phyloP scores from a whole-genome alignment of 2,329 filamentous ascomycete species.

The Trichoderma gracile region DNA sequence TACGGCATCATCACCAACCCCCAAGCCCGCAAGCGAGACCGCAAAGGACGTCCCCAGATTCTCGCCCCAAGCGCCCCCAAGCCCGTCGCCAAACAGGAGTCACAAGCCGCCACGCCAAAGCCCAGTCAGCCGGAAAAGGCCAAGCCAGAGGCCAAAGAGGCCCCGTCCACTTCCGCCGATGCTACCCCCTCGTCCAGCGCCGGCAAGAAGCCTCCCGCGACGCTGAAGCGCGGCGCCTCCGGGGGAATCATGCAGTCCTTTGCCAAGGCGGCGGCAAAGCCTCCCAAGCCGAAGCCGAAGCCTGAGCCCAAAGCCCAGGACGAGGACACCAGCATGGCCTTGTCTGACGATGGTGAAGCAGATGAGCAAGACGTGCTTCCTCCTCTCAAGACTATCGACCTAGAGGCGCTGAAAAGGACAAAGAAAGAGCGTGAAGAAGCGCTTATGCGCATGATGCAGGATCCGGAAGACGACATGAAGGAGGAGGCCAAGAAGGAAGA shows the following conservation, averaged over 20 bases:
- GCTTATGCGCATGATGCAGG: slow-evolving; percentile 52
- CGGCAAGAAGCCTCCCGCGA: slow-evolving; percentile 39
- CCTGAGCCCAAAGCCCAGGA: slow-evolving; percentile 49
- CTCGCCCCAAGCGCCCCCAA: slow-evolving; percentile 30
- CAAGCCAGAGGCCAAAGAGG: slow-evolving; percentile 37
- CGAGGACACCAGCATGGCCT: slow-evolving; percentile 36
- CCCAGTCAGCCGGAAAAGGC: slow-evolving; percentile 29
- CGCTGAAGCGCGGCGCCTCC: slow-evolving; percentile 59
- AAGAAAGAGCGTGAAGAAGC: slow-evolving; percentile 44
- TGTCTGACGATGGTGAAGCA: slow-evolving; percentile 46
- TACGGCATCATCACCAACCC: slow-evolving; percentile 78
- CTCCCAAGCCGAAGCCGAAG: slow-evolving; percentile 37
- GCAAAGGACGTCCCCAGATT: slow-evolving; percentile 38
- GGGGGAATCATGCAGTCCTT: slow-evolving; percentile 76
- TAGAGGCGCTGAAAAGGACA: slow-evolving; percentile 34
- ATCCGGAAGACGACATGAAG: slow-evolving; percentile 55
- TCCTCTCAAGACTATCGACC: slow-evolving; percentile 31
- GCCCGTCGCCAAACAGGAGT: slow-evolving; percentile 26
- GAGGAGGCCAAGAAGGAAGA: slow-evolving; percentile 42
- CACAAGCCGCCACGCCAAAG: neutral
- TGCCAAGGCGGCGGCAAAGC: slow-evolving; percentile 56
- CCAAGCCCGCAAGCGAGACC: slow-evolving; percentile 57
- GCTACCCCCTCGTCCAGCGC: slow-evolving; percentile 33
- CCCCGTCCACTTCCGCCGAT: slow-evolving; percentile 33
- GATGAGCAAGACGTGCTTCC: slow-evolving; percentile 40